These are phyloP conservation scores for Sporothrix mexicana DNA, from an alignment of 2,329 filamentous ascomycete genomes.

Conservation along the genomic window DNA sequence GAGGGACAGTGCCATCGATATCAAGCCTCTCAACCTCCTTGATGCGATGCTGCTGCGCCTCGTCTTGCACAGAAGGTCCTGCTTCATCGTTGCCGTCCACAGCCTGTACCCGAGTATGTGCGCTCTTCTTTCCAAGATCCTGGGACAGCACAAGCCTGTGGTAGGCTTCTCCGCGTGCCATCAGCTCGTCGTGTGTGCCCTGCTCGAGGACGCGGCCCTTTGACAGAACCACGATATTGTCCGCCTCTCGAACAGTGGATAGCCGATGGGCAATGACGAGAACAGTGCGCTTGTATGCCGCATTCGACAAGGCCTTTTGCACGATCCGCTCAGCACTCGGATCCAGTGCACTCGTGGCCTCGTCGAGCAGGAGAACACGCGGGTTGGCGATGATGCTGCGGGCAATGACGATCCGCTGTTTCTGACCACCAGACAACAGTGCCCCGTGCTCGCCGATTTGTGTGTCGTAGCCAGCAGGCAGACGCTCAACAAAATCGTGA, in stretches of 20 bases:
- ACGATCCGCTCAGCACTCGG: slow-evolving; percentile 45
- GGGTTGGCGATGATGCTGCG: slow-evolving; percentile 43
- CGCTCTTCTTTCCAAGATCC: slow-evolving; percentile 46
- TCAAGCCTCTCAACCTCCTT: too few relatives aligned
- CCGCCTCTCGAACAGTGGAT: slow-evolving; percentile 78
- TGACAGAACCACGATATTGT: slow-evolving; percentile 77
- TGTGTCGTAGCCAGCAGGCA: slow-evolving; percentile 73
- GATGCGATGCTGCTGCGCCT: too few relatives aligned
- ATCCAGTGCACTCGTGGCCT: slow-evolving; percentile 58
- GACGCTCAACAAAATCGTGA: slow-evolving; percentile 69
- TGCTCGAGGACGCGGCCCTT: slow-evolving; percentile 74
- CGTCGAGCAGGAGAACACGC: slow-evolving; percentile 43
- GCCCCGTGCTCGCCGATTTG: slow-evolving; percentile 80
- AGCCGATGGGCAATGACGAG: slow-evolving; percentile 54
- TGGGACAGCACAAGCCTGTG: slow-evolving; percentile 70
- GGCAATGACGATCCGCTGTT: slow-evolving; percentile 74
- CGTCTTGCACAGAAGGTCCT: too few relatives aligned
- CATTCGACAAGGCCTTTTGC: slow-evolving; percentile 42
- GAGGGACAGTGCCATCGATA: too few relatives aligned
- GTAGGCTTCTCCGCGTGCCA: slow-evolving; percentile 66
- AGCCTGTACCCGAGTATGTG: too few relatives aligned
- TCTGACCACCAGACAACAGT: slow-evolving; percentile 74
- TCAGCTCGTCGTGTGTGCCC: slow-evolving; percentile 75
- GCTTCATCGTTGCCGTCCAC: too few relatives aligned
- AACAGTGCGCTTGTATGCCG: slow-evolving; percentile 41